These are phyloP conservation scores for Rhynchospora pubera DNA, from an alignment of 176 grass and related monocot genomes.

Conservation along the genomic window DNA sequence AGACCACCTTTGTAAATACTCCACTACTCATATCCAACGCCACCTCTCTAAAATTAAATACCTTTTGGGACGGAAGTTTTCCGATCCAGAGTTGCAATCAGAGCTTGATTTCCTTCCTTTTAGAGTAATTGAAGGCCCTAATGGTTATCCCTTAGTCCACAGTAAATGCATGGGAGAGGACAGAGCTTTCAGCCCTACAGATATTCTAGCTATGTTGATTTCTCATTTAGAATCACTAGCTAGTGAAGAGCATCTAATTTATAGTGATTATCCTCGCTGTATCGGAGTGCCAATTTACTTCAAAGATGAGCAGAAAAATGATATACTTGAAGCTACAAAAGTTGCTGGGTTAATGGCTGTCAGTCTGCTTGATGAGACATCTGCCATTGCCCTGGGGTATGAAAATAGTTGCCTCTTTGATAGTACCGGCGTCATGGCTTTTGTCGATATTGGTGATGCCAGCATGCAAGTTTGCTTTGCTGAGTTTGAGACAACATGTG, in stretches of 20 bases:
- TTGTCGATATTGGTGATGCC: neutral
- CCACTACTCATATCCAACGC: neutral
- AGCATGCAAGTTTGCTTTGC: conserved; percentile 35
- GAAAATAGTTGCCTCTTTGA: neutral
- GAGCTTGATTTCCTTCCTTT: neutral
- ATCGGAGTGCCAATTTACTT: neutral
- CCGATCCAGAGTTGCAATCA: neutral
- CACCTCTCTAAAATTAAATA: neutral
- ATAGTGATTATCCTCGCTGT: neutral
- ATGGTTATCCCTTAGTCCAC: neutral
- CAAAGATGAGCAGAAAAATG: neutral
- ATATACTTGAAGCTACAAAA: neutral
- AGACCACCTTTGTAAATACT: neutral
- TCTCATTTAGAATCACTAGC: neutral
- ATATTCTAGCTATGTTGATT: neutral
- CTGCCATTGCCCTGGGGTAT: neutral
- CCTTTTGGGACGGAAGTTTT: conserved; percentile 8
- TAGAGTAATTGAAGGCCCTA: neutral
- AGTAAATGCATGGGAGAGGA: neutral
- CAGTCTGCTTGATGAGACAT: neutral
- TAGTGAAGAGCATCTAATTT: neutral
- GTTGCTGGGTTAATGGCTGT: neutral
- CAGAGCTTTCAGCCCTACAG: neutral
- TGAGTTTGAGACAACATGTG: conserved; percentile 33
- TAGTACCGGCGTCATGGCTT: too few relatives aligned